These are phyloP conservation scores for Symbiodinium natans DNA, from an alignment of 73 alveolate genomes.

Conservation along the genomic window DNA sequence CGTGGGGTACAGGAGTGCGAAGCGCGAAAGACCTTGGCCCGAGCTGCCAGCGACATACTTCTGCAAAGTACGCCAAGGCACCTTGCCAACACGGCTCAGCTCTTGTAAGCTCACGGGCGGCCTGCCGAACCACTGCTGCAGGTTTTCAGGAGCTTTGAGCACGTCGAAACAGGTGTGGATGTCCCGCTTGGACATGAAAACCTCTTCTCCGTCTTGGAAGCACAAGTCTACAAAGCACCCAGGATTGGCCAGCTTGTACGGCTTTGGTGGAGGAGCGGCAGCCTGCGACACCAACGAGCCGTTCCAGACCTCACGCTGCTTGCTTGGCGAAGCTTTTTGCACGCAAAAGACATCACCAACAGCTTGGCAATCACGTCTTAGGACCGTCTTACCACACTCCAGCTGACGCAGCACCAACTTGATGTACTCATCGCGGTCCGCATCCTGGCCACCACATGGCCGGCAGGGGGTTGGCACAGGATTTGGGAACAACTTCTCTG, in stretches of 20 bases:
- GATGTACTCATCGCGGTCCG: neutral
- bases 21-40: neutral
- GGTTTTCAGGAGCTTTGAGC: neutral
- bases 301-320: constrained; percentile 24
- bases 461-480: neutral
- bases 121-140: constrained; percentile 30
- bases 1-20: neutral
- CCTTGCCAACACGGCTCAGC: neutral
- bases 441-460: neutral
- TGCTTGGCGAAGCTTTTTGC: neutral
- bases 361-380: neutral
- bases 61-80: neutral
- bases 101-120: constrained; percentile 28
- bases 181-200: constrained; percentile 36
- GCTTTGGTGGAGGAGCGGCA: neutral
- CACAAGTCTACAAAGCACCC: constrained; percentile 13
- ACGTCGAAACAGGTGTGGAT: constrained; percentile 46
- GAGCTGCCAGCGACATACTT: neutral
- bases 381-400: neutral
- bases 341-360: constrained; percentile 36
- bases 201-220: neutral
- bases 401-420: constrained; percentile 10
- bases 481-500: neutral
- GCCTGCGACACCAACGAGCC: neutral
- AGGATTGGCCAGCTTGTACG: constrained; percentile 13